Conservation (phyloP, 208 protist genomes). For the Crithidia sp. region DNA sequence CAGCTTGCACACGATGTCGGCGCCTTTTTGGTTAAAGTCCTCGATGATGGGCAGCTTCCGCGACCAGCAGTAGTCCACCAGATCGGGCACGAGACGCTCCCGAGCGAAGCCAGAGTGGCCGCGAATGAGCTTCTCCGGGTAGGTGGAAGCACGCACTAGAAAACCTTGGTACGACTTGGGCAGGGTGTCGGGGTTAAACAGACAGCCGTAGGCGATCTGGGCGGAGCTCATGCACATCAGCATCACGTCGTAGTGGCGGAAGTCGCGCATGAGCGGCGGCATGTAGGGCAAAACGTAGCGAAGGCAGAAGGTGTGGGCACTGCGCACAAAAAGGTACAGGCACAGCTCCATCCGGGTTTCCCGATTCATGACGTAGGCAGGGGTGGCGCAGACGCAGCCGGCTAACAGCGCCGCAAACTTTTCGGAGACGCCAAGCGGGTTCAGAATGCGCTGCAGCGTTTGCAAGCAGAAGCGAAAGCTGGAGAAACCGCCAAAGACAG, state of each 20-base stretch:
- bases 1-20: conserved; percentile 49
- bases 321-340: conserved; percentile 82
- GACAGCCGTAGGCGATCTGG: conserved; percentile 78
- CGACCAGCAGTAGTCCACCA: conserved; percentile 61
- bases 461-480: conserved; percentile 72
- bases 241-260: conserved; percentile 83
- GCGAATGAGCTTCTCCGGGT: conserved; percentile 66
- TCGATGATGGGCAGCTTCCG: conserved; percentile 34
- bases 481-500: conserved; percentile 70
- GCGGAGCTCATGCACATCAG: conserved; percentile 78
- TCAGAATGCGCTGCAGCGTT: conserved; percentile 35
- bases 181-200: conserved; percentile 79
- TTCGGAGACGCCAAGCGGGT: conserved; percentile 36
- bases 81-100: conserved; percentile 62
- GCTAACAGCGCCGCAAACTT: conserved; percentile 54
- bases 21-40: conserved; percentile 34
- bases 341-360: conserved; percentile 74
- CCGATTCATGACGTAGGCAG: conserved; percentile 77
- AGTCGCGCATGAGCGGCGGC: conserved; percentile 51
- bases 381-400: conserved; percentile 70
- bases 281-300: conserved; percentile 65
- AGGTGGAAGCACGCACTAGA: conserved; percentile 61
- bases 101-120: conserved; percentile 68
- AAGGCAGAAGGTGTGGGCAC: conserved; percentile 64
- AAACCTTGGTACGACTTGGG: conserved; percentile 80